Evolutionary conservation across 108 stramenopile genomes (phyloP).

Genomic region (Stephanodiscus minutulus): DNA sequence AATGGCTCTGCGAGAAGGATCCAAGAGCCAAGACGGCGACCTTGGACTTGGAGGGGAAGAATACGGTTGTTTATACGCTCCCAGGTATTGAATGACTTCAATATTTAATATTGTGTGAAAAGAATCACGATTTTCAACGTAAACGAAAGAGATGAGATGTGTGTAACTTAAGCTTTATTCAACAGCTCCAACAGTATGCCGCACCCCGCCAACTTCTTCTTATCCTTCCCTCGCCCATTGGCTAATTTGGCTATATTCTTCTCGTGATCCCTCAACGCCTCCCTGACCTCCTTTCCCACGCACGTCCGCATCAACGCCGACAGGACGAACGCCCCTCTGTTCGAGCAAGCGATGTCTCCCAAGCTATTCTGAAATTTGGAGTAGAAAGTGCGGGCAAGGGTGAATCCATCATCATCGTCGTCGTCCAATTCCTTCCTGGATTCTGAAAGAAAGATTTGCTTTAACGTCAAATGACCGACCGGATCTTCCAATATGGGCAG

Average conservation of each 20-base stretch:
- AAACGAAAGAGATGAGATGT: no score
- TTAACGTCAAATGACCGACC: constrained; percentile 72
- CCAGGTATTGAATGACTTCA: neutral
- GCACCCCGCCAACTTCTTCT: constrained; percentile 64
- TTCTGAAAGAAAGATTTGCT: constrained; percentile 69
- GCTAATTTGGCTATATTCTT: constrained; percentile 48
- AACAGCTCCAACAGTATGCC: constrained; percentile 58
- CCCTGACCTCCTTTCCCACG: constrained; percentile 48
- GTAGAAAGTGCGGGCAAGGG: constrained; percentile 54
- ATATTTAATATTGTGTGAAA: no score
- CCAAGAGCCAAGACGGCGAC: constrained; percentile 27
- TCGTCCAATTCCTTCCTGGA: constrained; percentile 38
- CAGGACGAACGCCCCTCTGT: constrained; percentile 83
- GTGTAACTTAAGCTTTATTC: constrained; percentile 32
- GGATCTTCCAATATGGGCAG: constrained; percentile 74
- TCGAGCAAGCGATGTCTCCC: constrained; percentile 57
- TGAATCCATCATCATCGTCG: constrained; percentile 25
- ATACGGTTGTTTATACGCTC: constrained; percentile 46
- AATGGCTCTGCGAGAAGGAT: constrained; percentile 42
- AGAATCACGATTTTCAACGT: no score
- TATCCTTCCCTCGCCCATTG: constrained; percentile 40
- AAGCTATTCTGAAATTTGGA: constrained; percentile 48
- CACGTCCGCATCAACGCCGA: constrained; percentile 59
- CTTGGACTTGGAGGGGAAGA: constrained; percentile 52
- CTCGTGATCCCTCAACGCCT: constrained; percentile 43